Conservation (phyloP, 331 rosid species). For the Malus hybrid region DNA sequence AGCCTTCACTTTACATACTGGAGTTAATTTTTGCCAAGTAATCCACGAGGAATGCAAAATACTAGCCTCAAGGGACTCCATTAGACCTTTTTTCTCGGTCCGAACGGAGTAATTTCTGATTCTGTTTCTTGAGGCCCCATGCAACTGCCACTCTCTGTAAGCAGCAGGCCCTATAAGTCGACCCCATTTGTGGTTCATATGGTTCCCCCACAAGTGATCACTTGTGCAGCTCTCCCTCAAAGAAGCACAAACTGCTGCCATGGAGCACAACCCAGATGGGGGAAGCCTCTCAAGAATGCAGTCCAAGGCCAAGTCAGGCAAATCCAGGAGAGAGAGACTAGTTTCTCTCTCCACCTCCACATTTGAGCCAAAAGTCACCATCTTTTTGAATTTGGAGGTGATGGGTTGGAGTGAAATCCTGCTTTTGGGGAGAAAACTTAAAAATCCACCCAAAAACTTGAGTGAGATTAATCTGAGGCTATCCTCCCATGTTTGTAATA, state of each 20-base stretch:
- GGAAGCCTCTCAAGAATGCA: constrained; percentile 69
- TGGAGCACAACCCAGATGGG: constrained; percentile 48
- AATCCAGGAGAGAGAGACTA: constrained; percentile 56
- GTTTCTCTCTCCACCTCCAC: constrained; percentile 2
- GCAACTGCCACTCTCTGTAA: constrained; percentile 51
- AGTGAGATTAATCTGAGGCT: constrained; percentile 24
- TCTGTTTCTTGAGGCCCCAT: constrained; percentile 29
- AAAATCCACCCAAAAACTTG: constrained; percentile 26
- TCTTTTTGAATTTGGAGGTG: constrained; percentile 26
- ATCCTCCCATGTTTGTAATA: constrained; percentile 14
- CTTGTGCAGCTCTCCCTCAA: constrained; percentile 52
- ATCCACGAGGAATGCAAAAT: constrained; percentile 32
- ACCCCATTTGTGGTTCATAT: constrained; percentile 68
- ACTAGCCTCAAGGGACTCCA: constrained; percentile 23
- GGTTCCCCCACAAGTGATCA: constrained; percentile 80
- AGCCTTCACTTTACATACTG: constrained; percentile 6
- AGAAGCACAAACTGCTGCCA: constrained; percentile 56
- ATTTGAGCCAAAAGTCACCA: constrained; percentile 18
- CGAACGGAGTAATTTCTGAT: constrained; percentile 14
- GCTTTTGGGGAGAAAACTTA: constrained; percentile 28
- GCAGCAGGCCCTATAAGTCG: constrained; percentile 58
- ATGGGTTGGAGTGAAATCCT: constrained; percentile 28
- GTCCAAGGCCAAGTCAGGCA: constrained; percentile 74
- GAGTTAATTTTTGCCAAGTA: constrained; percentile 18
- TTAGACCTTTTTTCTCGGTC: constrained; percentile 33